A percentile compares a stretch with the other conserved stretches of the same genome.
Evolutionary conservation across 139 green algal genomes (phyloP).

Genomic region (Volvox africanus): DNA sequence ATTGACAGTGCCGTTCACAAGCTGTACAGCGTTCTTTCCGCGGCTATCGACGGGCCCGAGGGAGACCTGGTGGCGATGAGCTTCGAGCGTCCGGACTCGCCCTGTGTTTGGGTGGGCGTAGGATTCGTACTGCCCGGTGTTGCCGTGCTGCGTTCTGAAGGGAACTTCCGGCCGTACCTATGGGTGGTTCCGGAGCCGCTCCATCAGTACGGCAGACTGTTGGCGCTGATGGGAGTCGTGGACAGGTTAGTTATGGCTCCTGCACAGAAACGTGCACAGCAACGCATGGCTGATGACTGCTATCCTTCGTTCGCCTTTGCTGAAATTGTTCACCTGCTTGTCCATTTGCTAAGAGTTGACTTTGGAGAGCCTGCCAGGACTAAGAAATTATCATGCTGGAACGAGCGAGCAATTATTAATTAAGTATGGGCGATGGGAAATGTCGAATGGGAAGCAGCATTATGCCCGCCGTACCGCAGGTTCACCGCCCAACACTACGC

Average conservation of each 20-base stretch:
- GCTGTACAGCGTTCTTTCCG: constrained; percentile 34
- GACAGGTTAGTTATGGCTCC: constrained; percentile 2
- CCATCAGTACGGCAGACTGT: constrained; percentile 21
- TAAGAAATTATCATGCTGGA: too few relatives aligned
- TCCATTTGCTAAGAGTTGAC: too few relatives aligned
- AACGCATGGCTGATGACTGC: too few relatives aligned
- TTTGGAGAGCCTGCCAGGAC: too few relatives aligned
- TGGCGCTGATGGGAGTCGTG: constrained; percentile 48
- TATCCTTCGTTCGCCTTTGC: too few relatives aligned
- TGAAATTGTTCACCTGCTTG: too few relatives aligned
- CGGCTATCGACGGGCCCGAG: constrained; percentile 30
- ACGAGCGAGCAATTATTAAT: too few relatives aligned
- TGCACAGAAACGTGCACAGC: too few relatives aligned
- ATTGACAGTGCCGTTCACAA: constrained; percentile 4
- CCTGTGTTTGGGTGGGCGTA: constrained; percentile 49
- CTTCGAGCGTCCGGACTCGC: constrained; percentile 33
- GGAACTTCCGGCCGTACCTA: constrained; percentile 66
- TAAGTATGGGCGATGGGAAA: too few relatives aligned
- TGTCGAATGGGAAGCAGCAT: too few relatives aligned
- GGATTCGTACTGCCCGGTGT: constrained; percentile 57
- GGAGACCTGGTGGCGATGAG: constrained; percentile 49
- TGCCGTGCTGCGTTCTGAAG: constrained; percentile 43
- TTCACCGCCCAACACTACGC: constrained; percentile 55
- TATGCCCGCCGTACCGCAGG: background rate
- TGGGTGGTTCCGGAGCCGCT: constrained; percentile 55